Percentiles rank a stretch among this genome's conserved stretches.
phyloP scores from a whole-genome alignment of 345 rosid genomes.

The Rhodomyrtus tomentosa region DNA sequence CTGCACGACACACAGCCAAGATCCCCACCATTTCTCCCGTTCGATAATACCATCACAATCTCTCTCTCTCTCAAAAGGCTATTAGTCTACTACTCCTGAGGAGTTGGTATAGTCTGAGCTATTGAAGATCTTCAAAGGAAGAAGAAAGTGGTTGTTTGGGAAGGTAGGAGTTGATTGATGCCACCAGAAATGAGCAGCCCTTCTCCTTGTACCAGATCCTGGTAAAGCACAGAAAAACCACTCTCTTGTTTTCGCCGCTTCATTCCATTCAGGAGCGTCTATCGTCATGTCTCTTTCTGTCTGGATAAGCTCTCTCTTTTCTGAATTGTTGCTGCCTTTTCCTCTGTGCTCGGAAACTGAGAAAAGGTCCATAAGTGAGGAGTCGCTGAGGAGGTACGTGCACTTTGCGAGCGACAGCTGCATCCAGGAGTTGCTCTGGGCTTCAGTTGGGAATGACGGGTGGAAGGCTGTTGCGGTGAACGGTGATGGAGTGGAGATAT shows the following conservation, averaged over 20 bases:
- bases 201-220: not conserved
- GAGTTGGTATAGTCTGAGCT: not conserved
- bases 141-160: not conserved
- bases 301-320: not conserved
- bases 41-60: not conserved
- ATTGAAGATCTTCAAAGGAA: not conserved
- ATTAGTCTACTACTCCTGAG: not conserved
- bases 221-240: not conserved
- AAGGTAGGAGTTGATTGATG: slow-evolving; percentile 4
- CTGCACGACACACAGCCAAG: not conserved
- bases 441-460: slow-evolving; percentile 53
- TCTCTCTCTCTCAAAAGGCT: not conserved
- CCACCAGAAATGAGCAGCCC: not conserved
- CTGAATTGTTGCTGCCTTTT: not conserved
- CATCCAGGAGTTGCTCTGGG: slow-evolving; percentile 61
- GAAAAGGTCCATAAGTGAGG: slow-evolving; percentile 70
- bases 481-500: slow-evolving; percentile 49
- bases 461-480: slow-evolving; percentile 48
- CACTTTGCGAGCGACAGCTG: slow-evolving; percentile 73
- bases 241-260: not conserved
- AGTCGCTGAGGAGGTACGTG: slow-evolving; percentile 62
- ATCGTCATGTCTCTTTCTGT: not conserved
- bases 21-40: not conserved
- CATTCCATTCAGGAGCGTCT: not conserved
- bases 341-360: not conserved